A percentile compares a stretch with the other conserved stretches of the same genome.
Evolutionary conservation across 371 early-diverging fungal genomes (phyloP).

Genomic region (Rhizopus arrhizus): DNA sequence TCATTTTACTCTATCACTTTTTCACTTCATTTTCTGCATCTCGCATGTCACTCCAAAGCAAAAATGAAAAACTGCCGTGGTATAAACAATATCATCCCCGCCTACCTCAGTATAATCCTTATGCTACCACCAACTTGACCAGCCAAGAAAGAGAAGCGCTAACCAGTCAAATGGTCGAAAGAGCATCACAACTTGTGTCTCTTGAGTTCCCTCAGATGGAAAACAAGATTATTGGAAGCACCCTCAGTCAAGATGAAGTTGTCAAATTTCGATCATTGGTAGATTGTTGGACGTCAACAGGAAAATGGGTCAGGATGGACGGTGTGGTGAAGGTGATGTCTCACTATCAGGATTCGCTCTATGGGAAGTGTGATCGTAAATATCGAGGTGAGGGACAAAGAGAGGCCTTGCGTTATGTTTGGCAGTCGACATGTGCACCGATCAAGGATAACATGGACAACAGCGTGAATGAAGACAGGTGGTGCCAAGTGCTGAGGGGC

Average conservation of each 20-base stretch:
- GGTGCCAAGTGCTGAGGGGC: slow-evolving; percentile 43
- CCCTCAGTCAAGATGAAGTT: slow-evolving; percentile 4
- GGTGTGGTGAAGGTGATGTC: slow-evolving; percentile 9
- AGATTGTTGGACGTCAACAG: slow-evolving; percentile 35
- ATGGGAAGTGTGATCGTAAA: slow-evolving; percentile 41
- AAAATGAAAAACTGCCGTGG: slow-evolving; percentile 15
- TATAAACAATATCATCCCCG: slow-evolving; percentile 15
- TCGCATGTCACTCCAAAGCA: not conserved
- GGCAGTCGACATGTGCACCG: slow-evolving; percentile 27
- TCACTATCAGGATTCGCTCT: slow-evolving; percentile 52
- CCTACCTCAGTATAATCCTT: not conserved
- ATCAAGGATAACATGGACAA: not conserved
- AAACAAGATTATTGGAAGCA: slow-evolving; percentile 25
- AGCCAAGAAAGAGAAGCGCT: slow-evolving; percentile 17
- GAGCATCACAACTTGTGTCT: slow-evolving; percentile 6
- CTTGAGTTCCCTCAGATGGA: slow-evolving; percentile 5
- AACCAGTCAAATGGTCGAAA: slow-evolving; percentile 3
- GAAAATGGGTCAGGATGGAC: slow-evolving; percentile 25
- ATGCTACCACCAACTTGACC: slow-evolving; percentile 16
- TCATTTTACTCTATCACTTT: slow-evolving; percentile 13
- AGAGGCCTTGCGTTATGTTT: slow-evolving; percentile 32
- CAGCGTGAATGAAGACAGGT: slow-evolving; percentile 19
- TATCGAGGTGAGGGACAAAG: slow-evolving; percentile 16
- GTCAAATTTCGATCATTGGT: slow-evolving; percentile 21
- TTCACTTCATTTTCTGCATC: slow-evolving; percentile 12